These are phyloP conservation scores for Mycena floridula DNA, from an alignment of 768 basidiomycete genomes.

Conservation along the genomic window DNA sequence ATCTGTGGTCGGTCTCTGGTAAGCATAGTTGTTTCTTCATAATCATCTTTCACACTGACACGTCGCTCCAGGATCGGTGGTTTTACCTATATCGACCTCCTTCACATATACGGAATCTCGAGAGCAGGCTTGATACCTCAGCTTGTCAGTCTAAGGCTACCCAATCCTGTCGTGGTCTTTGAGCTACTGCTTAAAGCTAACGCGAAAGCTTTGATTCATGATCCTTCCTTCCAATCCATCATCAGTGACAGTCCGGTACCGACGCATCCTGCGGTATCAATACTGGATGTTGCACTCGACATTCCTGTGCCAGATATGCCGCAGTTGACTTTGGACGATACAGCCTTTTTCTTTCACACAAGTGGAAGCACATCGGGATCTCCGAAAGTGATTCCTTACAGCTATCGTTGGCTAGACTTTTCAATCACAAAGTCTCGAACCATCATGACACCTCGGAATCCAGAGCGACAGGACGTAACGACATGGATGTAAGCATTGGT, in stretches of 20 bases:
- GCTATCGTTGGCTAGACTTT: constrained; percentile 55
- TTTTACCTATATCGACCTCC: constrained; percentile 62
- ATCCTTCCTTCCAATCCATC: constrained; percentile 45
- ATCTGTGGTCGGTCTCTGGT: constrained; percentile 74
- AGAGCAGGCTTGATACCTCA: constrained; percentile 77
- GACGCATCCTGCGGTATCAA: constrained; percentile 36
- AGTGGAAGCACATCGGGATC: constrained; percentile 79
- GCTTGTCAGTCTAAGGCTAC: constrained; percentile 71
- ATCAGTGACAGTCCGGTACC: constrained; percentile 43
- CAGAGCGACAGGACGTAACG: constrained; percentile 56
- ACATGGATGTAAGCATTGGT: constrained; percentile 56
- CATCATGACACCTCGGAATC: constrained; percentile 40
- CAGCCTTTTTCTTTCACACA: constrained; percentile 69
- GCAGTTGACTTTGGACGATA: constrained; percentile 20
- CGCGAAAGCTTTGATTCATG: constrained; percentile 61
- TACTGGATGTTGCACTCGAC: constrained; percentile 28
- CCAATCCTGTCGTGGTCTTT: constrained; percentile 64
- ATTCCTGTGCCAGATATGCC: constrained; percentile 38
- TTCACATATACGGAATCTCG: constrained; percentile 71
- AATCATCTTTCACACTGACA: constrained; percentile 2
- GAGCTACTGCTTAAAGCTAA: constrained; percentile 60
- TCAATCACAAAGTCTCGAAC: constrained; percentile 52
- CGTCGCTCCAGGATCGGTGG: constrained; percentile 55
- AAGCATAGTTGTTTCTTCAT: constrained; percentile 14
- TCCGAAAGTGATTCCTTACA: constrained; percentile 74